A percentile compares a stretch with the other conserved stretches of the same genome.
Evolutionary conservation across 2,329 filamentous ascomycete species (phyloP).

Genomic region (Malbranchea cinnamomea): DNA sequence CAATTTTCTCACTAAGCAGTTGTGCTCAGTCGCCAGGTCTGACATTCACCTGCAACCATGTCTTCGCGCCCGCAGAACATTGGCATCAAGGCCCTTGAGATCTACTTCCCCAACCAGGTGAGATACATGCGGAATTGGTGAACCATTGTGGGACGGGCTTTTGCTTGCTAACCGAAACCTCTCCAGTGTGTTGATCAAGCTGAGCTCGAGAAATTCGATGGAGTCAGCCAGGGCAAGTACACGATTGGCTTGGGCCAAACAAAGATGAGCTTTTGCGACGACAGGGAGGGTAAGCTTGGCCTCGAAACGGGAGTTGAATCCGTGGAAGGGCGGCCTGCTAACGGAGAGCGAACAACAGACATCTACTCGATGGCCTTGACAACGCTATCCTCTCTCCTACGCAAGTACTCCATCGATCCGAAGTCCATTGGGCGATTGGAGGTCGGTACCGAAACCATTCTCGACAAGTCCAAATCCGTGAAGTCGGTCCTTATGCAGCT

Average conservation of each 20-base stretch:
- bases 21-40: background rate
- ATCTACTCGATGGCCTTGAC: conserved; percentile 80
- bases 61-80: conserved; percentile 68
- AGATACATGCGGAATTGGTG: conserved; percentile 17
- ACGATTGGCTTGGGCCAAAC: conserved; percentile 83
- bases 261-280: conserved; percentile 85
- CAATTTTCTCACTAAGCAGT: background rate
- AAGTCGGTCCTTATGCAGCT: conserved; percentile 73
- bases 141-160: background rate
- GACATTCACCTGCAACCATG: conserved; percentile 36
- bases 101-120: conserved; percentile 79
- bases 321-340: background rate
- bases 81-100: conserved; percentile 84
- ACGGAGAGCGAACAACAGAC: conserved; percentile 35
- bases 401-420: conserved; percentile 70
- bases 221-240: conserved; percentile 69
- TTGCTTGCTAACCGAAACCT: conserved; percentile 11
- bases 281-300: conserved; percentile 61
- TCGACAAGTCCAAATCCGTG: conserved; percentile 75
- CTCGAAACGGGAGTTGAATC: background rate
- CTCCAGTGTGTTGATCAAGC: conserved; percentile 65
- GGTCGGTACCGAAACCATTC: conserved; percentile 65
- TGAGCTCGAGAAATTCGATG: conserved; percentile 77
- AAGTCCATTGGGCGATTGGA: conserved; percentile 61
- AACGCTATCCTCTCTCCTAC: conserved; percentile 59